Evolutionary conservation across 768 basidiomycete genomes (phyloP).

Genomic region (Xerocomellus dryophilus): DNA sequence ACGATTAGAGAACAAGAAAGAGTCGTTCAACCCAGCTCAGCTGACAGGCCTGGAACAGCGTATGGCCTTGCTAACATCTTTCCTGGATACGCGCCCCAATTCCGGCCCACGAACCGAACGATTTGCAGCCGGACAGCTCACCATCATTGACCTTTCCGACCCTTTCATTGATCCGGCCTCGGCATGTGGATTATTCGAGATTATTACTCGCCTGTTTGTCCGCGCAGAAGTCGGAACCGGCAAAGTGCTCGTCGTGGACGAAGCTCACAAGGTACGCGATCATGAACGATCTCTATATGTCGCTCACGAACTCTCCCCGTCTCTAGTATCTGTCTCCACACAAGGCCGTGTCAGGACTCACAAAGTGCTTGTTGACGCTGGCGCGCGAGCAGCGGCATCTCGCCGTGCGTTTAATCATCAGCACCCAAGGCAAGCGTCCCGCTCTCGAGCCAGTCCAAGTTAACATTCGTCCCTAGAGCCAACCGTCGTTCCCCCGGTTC

Average conservation of each 20-base stretch:
- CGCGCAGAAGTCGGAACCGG: slow-evolving; percentile 58
- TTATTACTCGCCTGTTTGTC: slow-evolving; percentile 62
- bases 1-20: slow-evolving; percentile 44
- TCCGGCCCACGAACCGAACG: slow-evolving; percentile 26
- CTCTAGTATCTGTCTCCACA: slow-evolving; percentile 55
- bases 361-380: slow-evolving; percentile 53
- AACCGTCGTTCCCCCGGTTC: slow-evolving; percentile 63
- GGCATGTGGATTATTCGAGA: slow-evolving; percentile 70
- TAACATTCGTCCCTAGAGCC: slow-evolving; percentile 48
- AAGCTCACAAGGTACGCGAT: slow-evolving; percentile 62
- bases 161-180: slow-evolving; percentile 67
- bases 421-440: slow-evolving; percentile 57
- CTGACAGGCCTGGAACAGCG: slow-evolving; percentile 58
- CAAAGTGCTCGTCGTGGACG: slow-evolving; percentile 70
- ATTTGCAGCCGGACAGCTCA: slow-evolving; percentile 57
- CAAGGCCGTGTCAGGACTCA: slow-evolving; percentile 49
- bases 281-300: not conserved
- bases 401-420: slow-evolving; percentile 69
- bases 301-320: not conserved
- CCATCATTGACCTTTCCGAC: slow-evolving; percentile 69
- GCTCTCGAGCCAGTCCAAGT: not conserved
- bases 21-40: slow-evolving; percentile 56
- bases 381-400: slow-evolving; percentile 70
- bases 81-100: slow-evolving; percentile 38
- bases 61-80: slow-evolving; percentile 57